These are phyloP conservation scores for Metschnikowia arizonensis DNA, from an alignment of 805 yeast genomes.

Conservation along the genomic window DNA sequence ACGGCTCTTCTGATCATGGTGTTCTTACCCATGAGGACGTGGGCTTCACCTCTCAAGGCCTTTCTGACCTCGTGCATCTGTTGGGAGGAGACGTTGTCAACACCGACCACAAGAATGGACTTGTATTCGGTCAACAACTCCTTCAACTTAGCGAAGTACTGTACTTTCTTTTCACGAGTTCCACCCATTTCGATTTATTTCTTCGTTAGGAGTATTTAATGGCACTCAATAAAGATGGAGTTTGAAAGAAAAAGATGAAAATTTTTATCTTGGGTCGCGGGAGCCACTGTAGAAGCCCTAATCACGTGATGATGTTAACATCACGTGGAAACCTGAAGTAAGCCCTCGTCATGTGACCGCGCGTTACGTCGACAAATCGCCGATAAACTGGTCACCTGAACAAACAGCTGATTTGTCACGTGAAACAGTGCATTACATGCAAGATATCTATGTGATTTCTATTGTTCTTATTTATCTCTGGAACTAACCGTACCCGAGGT, in stretches of 20 bases:
- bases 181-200: slow-evolving; percentile 98
- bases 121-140: slow-evolving; percentile 93
- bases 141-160: slow-evolving; percentile 94
- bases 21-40: slow-evolving; percentile 99
- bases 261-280: slow-evolving; percentile 9
- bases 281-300: not conserved
- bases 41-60: slow-evolving; percentile 91
- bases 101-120: slow-evolving; percentile 98
- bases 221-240: slow-evolving; percentile 34
- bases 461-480: too few species aligned
- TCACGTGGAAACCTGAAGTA: not conserved
- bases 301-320: not conserved
- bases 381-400: too few species aligned
- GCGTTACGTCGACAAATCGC: too few species aligned
- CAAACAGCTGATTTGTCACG: too few species aligned
- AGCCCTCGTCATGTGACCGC: not conserved
- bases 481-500: slow-evolving; percentile 41
- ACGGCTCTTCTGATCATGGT: slow-evolving; percentile 99
- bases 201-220: slow-evolving; percentile 90
- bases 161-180: slow-evolving; percentile 93
- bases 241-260: slow-evolving; percentile 4
- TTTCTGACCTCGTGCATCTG: slow-evolving; percentile 99
- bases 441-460: too few species aligned
- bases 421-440: too few species aligned
- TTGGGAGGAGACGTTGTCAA: slow-evolving; percentile 99